A percentile compares a stretch with the other conserved stretches of the same genome.
phyloP scores from a whole-genome alignment of 495 filamentous ascomycete species.

The Aspergillus ostianus region DNA sequence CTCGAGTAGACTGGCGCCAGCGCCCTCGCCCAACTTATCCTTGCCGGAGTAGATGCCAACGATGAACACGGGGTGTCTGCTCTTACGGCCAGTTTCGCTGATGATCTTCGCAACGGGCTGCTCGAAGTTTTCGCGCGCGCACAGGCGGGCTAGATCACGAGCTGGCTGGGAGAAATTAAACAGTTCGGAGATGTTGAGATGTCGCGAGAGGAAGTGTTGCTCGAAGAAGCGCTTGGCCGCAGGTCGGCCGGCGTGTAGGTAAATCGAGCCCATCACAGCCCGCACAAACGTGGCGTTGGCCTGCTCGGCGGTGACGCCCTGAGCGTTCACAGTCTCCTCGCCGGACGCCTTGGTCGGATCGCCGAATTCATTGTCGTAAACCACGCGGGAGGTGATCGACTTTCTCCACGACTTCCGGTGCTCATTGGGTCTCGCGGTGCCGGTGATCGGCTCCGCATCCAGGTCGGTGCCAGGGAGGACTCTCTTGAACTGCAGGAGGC shows the following conservation, averaged over 20 bases:
- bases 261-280: constrained; percentile 78
- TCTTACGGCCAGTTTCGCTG: constrained; percentile 81
- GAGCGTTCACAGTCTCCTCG: constrained; percentile 17
- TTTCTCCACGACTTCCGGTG: constrained; percentile 61
- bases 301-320: constrained; percentile 42
- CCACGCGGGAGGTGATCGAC: constrained; percentile 65
- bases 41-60: constrained; percentile 87
- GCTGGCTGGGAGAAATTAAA: constrained; percentile 84
- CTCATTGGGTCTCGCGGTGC: constrained; percentile 40
- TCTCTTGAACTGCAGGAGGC: constrained; percentile 77
- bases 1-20: constrained; percentile 69
- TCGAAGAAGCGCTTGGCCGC: constrained; percentile 76
- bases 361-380: constrained; percentile 81
- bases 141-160: constrained; percentile 74
- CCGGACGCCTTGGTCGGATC: constrained; percentile 43
- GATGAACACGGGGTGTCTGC: constrained; percentile 84
- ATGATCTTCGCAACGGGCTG: constrained; percentile 80
- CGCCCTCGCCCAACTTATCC: constrained; percentile 86
- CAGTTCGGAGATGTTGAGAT: constrained; percentile 69
- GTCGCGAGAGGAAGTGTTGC: constrained; percentile 76
- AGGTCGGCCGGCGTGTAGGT: constrained; percentile 70
- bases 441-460: constrained; percentile 12
- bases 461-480: constrained; percentile 55
- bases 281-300: constrained; percentile 69
- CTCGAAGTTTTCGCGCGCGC: constrained; percentile 85